Percentiles rank a stretch among this genome's conserved stretches.
phyloP scores from a whole-genome alignment of 2,329 filamentous ascomycete genomes.

The Lachnellula subtilissima region DNA sequence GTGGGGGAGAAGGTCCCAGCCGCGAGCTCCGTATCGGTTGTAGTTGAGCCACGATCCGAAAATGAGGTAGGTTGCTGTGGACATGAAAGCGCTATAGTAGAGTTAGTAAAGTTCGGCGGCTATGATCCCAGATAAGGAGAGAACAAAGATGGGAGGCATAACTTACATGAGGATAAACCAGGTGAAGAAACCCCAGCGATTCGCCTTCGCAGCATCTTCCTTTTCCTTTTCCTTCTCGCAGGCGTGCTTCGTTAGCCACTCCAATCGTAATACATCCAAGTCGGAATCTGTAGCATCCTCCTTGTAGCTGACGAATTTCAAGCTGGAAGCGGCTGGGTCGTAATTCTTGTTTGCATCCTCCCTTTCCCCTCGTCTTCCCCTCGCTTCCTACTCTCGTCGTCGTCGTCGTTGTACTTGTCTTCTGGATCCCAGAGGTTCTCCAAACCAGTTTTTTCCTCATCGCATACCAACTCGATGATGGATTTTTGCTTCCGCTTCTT shows the following conservation, averaged over 20 bases:
- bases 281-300: constrained; percentile 46
- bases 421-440: constrained; percentile 62
- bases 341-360: constrained; percentile 31
- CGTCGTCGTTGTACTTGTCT: constrained; percentile 48
- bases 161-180: constrained; percentile 93
- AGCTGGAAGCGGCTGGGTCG: constrained; percentile 45
- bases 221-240: constrained; percentile 59
- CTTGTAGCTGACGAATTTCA: constrained; percentile 74
- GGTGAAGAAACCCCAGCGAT: constrained; percentile 91
- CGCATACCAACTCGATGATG: constrained; percentile 81
- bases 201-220: constrained; percentile 38
- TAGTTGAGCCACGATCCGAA: constrained; percentile 99
- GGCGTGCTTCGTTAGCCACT: constrained; percentile 84
- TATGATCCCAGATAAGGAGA: background rate
- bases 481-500: constrained; percentile 62
- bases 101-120: constrained; percentile 7
- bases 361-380: constrained; percentile 26
- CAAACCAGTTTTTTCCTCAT: constrained; percentile 64
- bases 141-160: background rate
- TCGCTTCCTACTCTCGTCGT: constrained; percentile 32
- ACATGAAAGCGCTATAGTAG: constrained; percentile 69
- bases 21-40: constrained; percentile 89
- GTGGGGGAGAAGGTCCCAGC: constrained; percentile 92
- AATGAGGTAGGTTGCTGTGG: constrained; percentile 84
- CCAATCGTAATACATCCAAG: constrained; percentile 63